These are phyloP conservation scores for Naegleria fowleri DNA, from an alignment of 208 protist genomes.

Conservation along the genomic window DNA sequence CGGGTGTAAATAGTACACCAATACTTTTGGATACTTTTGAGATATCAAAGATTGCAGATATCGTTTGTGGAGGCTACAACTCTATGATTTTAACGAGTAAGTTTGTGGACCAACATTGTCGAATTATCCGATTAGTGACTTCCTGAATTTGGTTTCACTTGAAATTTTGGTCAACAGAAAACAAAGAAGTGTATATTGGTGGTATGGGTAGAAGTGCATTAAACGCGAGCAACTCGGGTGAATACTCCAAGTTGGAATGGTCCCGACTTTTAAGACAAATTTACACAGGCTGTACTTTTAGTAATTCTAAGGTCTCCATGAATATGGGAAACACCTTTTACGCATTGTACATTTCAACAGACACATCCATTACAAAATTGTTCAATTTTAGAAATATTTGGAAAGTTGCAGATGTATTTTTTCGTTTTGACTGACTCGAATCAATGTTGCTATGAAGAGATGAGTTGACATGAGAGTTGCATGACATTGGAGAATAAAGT, in stretches of 20 bases:
- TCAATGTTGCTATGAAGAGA: no score
- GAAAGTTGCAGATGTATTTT: background rate
- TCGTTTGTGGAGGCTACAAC: background rate
- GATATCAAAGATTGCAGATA: background rate
- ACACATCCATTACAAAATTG: background rate
- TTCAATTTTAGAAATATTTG: background rate
- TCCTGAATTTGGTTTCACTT: no score
- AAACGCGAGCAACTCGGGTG: background rate
- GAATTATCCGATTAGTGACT: no score
- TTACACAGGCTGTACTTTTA: no score
- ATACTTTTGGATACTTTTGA: background rate
- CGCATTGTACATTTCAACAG: no score
- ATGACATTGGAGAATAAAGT: no score
- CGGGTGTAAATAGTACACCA: background rate
- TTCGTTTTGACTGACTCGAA: background rate
- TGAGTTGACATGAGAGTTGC: no score
- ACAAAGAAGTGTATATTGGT: background rate
- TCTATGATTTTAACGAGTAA: background rate
- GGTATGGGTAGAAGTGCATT: background rate
- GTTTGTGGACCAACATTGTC: no score
- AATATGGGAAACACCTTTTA: no score
- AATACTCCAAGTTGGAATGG: background rate
- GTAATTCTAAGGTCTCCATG: no score
- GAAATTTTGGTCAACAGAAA: background rate
- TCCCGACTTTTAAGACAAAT: background rate